These are phyloP conservation scores for Aspergillus uvarum DNA, from an alignment of 2,329 filamentous ascomycete genomes.

Conservation along the genomic window DNA sequence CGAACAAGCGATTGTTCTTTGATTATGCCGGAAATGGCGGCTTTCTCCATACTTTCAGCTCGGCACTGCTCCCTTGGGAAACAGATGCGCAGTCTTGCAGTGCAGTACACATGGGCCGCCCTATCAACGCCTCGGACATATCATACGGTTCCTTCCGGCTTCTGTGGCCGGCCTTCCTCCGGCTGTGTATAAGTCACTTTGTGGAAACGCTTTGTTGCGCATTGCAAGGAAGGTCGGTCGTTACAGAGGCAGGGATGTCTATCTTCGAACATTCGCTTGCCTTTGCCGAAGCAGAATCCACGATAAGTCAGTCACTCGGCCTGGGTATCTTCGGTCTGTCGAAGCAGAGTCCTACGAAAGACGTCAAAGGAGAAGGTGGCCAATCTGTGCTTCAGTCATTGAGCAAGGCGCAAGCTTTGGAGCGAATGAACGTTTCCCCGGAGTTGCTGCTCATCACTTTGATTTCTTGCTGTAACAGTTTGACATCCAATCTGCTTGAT, in stretches of 20 bases:
- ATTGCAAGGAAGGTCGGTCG: constrained; percentile 75
- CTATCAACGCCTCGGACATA: constrained; percentile 52
- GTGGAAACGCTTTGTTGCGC: constrained; percentile 85
- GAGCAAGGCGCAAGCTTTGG: constrained; percentile 61
- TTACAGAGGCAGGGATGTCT: constrained; percentile 91
- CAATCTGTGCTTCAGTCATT: constrained; percentile 40
- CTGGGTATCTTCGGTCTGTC: constrained; percentile 63
- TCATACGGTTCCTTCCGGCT: constrained; percentile 75
- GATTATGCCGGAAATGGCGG: constrained; percentile 70
- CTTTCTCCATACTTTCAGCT: constrained; percentile 71
- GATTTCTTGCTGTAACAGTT: constrained; percentile 84
- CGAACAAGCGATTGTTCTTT: constrained; percentile 63
- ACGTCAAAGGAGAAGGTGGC: constrained; percentile 38
- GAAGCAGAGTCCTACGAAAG: constrained; percentile 45
- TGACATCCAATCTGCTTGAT: constrained; percentile 79
- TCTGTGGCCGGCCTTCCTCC: constrained; percentile 53
- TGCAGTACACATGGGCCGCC: constrained; percentile 69
- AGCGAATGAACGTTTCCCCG: constrained; percentile 80
- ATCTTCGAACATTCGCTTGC: constrained; percentile 94
- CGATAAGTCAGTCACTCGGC: constrained; percentile 76
- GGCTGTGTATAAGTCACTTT: constrained; percentile 72
- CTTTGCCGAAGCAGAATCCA: constrained; percentile 91
- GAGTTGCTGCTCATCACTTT: constrained; percentile 85
- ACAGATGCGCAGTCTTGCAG: constrained; percentile 73
- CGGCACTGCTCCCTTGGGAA: constrained; percentile 69